Percentiles rank a stretch among this genome's conserved stretches.
Conservation (phyloP, 2,329 filamentous ascomycete species). For the Cladosporium sphaerospermum region DNA sequence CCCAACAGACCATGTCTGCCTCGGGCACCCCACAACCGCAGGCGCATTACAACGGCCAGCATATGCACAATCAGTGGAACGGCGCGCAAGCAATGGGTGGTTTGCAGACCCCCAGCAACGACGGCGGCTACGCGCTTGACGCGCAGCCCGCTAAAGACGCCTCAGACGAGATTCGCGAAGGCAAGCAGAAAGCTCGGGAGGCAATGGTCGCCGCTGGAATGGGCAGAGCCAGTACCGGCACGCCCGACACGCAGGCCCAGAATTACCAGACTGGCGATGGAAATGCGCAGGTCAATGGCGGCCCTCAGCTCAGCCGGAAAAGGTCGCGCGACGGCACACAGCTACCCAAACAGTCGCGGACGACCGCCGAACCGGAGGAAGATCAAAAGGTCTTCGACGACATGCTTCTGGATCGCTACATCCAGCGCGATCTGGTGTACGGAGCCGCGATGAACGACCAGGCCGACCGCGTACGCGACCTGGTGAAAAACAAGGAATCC, state of each 20-base stretch:
- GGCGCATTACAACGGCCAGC: conserved; percentile 11
- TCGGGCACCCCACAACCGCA: conserved; percentile 11
- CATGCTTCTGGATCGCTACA: conserved; percentile 56
- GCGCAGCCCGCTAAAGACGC: conserved; percentile 15
- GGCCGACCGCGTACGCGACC: conserved; percentile 32
- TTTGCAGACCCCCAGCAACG: conserved; percentile 19
- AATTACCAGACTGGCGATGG: conserved; percentile 22
- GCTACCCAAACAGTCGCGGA: conserved; percentile 31
- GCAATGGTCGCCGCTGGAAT: conserved; percentile 50
- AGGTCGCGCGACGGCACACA: conserved; percentile 55
- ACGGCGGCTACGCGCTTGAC: conserved; percentile 14
- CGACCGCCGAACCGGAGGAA: conserved; percentile 13
- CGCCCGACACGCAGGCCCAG: background rate
- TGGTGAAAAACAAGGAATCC: conserved; percentile 57
- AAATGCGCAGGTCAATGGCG: conserved; percentile 20
- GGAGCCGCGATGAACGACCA: conserved; percentile 48
- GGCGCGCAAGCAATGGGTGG: conserved; percentile 15
- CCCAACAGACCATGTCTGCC: conserved; percentile 9
- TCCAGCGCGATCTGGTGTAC: conserved; percentile 57
- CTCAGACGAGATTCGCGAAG: conserved; percentile 48
- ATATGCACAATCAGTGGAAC: conserved; percentile 14
- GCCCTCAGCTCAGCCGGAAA: conserved; percentile 47
- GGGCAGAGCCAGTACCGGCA: conserved; percentile 20
- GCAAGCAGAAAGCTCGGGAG: conserved; percentile 56
- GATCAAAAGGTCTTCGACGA: conserved; percentile 22